Conservation (phyloP, 2,329 filamentous ascomycete genomes). For the Fusarium scirpi region DNA sequence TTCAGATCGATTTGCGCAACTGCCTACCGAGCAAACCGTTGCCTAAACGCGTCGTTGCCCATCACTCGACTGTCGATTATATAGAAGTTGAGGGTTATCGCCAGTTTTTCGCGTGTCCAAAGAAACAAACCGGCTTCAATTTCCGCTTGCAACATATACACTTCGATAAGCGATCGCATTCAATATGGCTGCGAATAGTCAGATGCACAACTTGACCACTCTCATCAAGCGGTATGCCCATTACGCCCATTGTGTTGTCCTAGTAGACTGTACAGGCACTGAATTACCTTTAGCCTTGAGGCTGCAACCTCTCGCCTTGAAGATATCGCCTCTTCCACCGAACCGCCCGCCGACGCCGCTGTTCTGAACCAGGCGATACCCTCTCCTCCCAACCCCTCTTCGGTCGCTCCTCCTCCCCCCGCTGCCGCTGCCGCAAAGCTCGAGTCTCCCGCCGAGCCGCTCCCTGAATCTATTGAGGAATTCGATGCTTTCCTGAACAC, state of each 20-base stretch:
- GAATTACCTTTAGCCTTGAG: slow-evolving; percentile 80
- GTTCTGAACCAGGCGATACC: slow-evolving; percentile 57
- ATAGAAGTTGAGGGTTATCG: slow-evolving; percentile 2
- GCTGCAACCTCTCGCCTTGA: slow-evolving; percentile 95
- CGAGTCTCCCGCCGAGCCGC: slow-evolving; percentile 61
- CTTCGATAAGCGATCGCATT: neutral
- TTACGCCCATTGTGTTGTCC: neutral
- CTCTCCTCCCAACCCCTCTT: slow-evolving; percentile 47
- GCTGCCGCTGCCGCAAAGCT: slow-evolving; percentile 51
- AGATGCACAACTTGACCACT: slow-evolving; percentile 97
- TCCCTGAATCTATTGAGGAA: slow-evolving; percentile 85
- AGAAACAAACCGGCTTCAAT: neutral
- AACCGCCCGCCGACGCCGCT: slow-evolving; percentile 66
- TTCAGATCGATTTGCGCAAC: slow-evolving; percentile 17
- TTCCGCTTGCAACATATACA: neutral
- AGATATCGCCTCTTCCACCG: slow-evolving; percentile 88
- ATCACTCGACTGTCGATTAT: neutral
- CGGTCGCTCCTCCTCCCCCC: slow-evolving; percentile 53
- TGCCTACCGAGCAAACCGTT: slow-evolving; percentile 24
- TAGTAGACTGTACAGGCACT: slow-evolving; percentile 51
- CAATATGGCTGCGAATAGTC: slow-evolving; percentile 78
- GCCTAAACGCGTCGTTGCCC: slow-evolving; percentile 16
- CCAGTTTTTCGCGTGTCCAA: neutral
- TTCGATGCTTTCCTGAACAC: slow-evolving; percentile 83
- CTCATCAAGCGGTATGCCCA: slow-evolving; percentile 90